Conservation (phyloP, 352 stramenopile genomes). For the Blastocystis sp. region DNA sequence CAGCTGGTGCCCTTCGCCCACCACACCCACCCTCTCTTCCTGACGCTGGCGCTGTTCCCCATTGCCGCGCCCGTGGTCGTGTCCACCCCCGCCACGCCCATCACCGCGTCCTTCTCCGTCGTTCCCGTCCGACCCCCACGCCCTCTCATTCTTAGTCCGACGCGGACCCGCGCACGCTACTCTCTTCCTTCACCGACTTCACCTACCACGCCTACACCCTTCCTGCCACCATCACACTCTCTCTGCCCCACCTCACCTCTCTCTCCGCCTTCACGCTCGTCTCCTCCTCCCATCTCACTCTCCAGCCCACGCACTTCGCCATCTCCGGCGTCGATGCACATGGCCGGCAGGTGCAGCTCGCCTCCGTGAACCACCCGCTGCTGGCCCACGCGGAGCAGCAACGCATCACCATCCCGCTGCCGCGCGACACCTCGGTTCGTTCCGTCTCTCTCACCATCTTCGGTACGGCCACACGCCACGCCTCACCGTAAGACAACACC, state of each 20-base stretch:
- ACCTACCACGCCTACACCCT: conserved; percentile 4
- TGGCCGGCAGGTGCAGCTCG: neutral
- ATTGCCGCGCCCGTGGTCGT: neutral
- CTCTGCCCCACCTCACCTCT: neutral
- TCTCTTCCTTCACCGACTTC: conserved; percentile 20
- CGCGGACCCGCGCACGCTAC: neutral
- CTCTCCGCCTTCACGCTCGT: conserved; percentile 21
- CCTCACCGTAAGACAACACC: neutral
- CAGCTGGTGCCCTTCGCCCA: neutral
- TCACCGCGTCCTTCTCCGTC: neutral
- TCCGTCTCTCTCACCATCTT: neutral
- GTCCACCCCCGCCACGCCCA: neutral
- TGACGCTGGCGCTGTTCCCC: neutral
- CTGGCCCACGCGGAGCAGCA: neutral
- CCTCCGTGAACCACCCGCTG: conserved; percentile 1
- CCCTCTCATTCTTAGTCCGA: neutral
- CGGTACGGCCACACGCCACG: neutral
- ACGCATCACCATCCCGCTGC: neutral
- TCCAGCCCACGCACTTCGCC: conserved; percentile 9
- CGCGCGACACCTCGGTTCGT: neutral
- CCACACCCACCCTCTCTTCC: neutral
- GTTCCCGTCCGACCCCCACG: neutral
- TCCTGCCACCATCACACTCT: conserved; percentile 7
- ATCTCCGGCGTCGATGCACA: neutral
- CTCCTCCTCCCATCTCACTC: neutral